These are phyloP conservation scores for Coemansia sp. DNA, from an alignment of 192 early-diverging fungal genomes.

Conservation along the genomic window DNA sequence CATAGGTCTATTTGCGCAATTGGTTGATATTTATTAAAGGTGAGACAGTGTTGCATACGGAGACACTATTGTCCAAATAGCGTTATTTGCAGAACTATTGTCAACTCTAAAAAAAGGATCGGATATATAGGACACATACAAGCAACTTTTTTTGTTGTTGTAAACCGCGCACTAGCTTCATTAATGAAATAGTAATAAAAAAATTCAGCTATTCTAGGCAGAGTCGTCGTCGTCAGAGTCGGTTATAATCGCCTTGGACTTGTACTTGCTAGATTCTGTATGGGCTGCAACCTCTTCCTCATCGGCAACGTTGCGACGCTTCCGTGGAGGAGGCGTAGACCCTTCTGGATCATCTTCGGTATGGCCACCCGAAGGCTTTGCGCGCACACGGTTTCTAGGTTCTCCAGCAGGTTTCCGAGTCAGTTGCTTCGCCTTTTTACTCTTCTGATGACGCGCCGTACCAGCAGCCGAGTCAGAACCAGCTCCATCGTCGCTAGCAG, in stretches of 20 bases:
- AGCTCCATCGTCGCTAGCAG: not conserved
- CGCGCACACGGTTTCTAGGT: not conserved
- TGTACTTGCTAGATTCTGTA: slow-evolving; percentile 39
- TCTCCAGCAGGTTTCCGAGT: not conserved
- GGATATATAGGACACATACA: too few relatives aligned
- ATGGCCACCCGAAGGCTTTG: slow-evolving; percentile 71
- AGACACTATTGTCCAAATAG: too few relatives aligned
- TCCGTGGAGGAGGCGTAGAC: slow-evolving; percentile 81
- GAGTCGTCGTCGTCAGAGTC: slow-evolving; percentile 21
- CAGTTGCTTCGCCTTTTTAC: not conserved
- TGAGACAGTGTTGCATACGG: too few relatives aligned
- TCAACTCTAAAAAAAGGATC: too few relatives aligned
- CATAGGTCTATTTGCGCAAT: too few relatives aligned
- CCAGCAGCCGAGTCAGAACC: not conserved
- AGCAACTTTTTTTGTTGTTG: not conserved
- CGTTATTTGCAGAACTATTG: too few relatives aligned
- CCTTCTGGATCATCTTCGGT: slow-evolving; percentile 76
- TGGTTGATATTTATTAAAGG: too few relatives aligned
- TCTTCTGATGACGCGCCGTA: not conserved
- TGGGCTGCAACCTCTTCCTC: slow-evolving; percentile 40
- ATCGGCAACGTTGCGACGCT: slow-evolving; percentile 66
- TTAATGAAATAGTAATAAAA: not conserved
- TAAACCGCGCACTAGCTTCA: not conserved
- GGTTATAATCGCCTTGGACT: slow-evolving; percentile 37
- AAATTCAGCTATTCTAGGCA: not conserved